phyloP scores from a whole-genome alignment of 2,329 filamentous ascomycete genomes.

The Colletotrichum tofieldiae region DNA sequence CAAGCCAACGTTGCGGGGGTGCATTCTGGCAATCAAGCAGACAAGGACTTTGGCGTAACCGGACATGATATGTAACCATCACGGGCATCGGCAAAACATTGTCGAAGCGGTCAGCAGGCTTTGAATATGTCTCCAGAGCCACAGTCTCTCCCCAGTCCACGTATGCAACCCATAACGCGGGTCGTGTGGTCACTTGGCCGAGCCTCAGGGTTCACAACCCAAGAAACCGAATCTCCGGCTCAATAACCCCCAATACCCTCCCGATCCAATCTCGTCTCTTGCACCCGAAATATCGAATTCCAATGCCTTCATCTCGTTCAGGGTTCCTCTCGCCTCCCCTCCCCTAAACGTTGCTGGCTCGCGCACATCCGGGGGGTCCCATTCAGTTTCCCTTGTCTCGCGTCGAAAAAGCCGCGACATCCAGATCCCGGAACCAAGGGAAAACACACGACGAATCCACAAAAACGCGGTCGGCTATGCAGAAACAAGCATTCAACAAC shows the following conservation, averaged over 20 bases:
- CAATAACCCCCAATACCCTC: neutral
- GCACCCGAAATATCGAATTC: neutral
- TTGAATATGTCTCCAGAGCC: neutral
- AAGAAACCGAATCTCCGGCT: neutral
- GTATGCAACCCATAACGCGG: neutral
- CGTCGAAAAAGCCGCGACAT: constrained; percentile 3
- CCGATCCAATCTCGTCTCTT: neutral
- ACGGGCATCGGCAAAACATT: neutral
- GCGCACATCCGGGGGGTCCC: neutral
- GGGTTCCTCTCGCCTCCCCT: neutral
- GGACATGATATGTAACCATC: neutral
- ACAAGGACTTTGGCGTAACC: neutral
- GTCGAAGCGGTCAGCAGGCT: neutral
- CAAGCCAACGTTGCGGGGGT: neutral
- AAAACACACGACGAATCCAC: neutral
- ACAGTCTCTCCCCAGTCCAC: neutral
- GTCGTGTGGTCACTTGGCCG: neutral
- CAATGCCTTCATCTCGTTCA: neutral
- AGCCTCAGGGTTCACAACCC: neutral
- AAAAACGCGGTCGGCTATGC: neutral
- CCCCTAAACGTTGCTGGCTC: neutral
- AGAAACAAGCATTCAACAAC: constrained; percentile 2
- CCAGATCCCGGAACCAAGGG: neutral
- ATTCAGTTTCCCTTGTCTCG: neutral
- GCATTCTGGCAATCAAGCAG: neutral